phyloP scores from a whole-genome alignment of 176 grass and related monocot species.

The Oryza nivara region DNA sequence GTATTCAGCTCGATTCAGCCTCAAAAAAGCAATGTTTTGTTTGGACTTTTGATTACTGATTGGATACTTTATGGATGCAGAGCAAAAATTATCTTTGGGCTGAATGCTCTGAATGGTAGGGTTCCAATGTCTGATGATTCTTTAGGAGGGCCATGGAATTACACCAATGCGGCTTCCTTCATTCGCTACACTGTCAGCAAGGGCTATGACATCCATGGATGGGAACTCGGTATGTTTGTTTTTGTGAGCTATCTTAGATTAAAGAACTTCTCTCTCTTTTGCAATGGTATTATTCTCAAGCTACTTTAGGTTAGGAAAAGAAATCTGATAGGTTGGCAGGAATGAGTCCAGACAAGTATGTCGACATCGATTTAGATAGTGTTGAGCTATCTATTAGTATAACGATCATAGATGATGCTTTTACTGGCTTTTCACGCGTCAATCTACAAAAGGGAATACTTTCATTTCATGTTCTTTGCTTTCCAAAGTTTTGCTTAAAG shows the following conservation, averaged over 20 bases:
- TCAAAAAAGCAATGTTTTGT: slow-evolving; percentile 3
- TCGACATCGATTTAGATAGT: slow-evolving; percentile 40
- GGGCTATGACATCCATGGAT: slow-evolving; percentile 76
- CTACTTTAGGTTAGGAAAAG: slow-evolving; percentile 24
- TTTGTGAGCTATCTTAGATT: neutral
- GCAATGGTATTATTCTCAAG: slow-evolving; percentile 1
- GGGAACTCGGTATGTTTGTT: slow-evolving; percentile 78
- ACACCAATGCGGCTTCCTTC: slow-evolving; percentile 75
- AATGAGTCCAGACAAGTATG: slow-evolving; percentile 27
- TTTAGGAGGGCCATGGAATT: slow-evolving; percentile 79
- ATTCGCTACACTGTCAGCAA: slow-evolving; percentile 66
- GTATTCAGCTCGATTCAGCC: neutral
- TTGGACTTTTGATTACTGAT: slow-evolving; percentile 10
- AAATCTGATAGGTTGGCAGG: slow-evolving; percentile 5
- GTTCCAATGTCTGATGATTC: slow-evolving; percentile 66
- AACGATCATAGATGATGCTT: slow-evolving; percentile 40
- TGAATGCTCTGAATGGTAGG: slow-evolving; percentile 83
- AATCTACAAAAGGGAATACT: slow-evolving; percentile 30
- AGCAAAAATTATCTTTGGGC: slow-evolving; percentile 62
- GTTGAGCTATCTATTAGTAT: slow-evolving; percentile 10
- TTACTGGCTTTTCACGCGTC: slow-evolving; percentile 35
- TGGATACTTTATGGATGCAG: slow-evolving; percentile 37
- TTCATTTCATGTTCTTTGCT: slow-evolving; percentile 22
- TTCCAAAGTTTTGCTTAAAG: slow-evolving; percentile 28
- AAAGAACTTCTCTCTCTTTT: slow-evolving; percentile 4